Percentiles rank a stretch among this genome's conserved stretches.
Conservation (phyloP, 164 flowering plant species). For the Kalanchoe fedtschenkoi region DNA sequence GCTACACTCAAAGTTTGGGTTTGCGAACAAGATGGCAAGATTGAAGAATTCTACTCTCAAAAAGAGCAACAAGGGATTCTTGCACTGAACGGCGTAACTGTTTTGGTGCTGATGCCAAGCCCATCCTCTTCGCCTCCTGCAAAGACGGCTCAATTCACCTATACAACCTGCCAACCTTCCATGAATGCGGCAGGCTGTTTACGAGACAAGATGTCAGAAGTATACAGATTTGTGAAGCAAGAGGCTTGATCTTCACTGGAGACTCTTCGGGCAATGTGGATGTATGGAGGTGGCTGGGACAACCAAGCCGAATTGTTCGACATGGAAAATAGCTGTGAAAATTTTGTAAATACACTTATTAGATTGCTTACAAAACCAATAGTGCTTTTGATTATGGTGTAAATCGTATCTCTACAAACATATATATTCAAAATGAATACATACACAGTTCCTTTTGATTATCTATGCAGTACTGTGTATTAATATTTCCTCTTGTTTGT, state of each 20-base stretch:
- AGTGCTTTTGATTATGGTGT: no score
- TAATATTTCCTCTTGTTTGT: no score
- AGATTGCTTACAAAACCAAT: no score
- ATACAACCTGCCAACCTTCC: neutral
- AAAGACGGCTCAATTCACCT: neutral
- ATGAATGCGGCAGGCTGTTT: neutral
- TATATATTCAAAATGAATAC: no score
- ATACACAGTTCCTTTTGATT: no score
- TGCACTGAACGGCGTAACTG: neutral
- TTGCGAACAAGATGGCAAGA: neutral
- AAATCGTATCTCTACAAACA: no score
- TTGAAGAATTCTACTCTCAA: neutral
- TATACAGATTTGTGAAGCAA: neutral
- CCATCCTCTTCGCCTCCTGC: neutral
- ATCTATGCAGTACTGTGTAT: no score
- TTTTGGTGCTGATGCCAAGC: neutral
- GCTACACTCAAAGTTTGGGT: constrained; percentile 17
- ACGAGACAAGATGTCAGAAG: neutral
- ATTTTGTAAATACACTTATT: no score
- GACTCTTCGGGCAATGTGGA: neutral
- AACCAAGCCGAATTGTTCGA: neutral
- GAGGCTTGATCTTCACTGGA: constrained; percentile 1
- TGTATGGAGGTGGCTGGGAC: neutral
- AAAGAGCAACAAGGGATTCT: neutral
- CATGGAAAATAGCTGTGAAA: neutral